Base-by-base conservation (phyloP, 164 flowering plant genomes). In the Magnolia sinica region DNA sequence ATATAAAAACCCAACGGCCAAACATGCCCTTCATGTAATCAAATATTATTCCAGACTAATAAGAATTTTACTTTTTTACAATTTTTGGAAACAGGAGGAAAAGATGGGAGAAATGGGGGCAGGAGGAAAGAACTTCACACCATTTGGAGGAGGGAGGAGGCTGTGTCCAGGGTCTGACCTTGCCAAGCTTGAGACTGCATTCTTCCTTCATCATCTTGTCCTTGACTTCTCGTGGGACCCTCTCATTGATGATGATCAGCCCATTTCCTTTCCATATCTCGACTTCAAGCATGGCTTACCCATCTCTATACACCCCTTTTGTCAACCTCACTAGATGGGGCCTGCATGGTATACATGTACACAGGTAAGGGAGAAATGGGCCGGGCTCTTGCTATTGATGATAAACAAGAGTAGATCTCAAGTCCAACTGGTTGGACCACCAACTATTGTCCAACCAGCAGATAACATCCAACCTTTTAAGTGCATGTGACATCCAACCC, bases 101-200 rank as follows among this genome's bases (percentile, higher is more conserved):
- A 75, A 75, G 72, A 69, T 3, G 23, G 19, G 65, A 22, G 65
- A 73, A 58, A 22, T 58, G 1, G 49, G 66, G 49, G 20, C 27
- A 52, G 77, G 49, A 24, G 50, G 45, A 10, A 75, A 75, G 71
- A 58, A 78, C 19, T 82, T 88, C 74, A 83, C 63, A 70, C 88
- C 92, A 3, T 89, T 90, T 77, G 91, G 93, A 19, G 93, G 95
- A 4, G 95, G 93, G 45, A 64, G 76, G 50, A 51, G 93, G 81
- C 80, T 82, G 1, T 91, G 95, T 78, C 95, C 95, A 1, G 95
- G 92, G n/a, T 79, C 81, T 0, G 92, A 85, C 14, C 83, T 90
- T 19, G 95, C 88, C 27, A 86, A 80, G 82, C 73, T 89, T 10
- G 88, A 85, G 76, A 77, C 79, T 29, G 82, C 92, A 0, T 78